phyloP scores from a whole-genome alignment of 2,329 filamentous ascomycete genomes.

The Penicillium freii region DNA sequence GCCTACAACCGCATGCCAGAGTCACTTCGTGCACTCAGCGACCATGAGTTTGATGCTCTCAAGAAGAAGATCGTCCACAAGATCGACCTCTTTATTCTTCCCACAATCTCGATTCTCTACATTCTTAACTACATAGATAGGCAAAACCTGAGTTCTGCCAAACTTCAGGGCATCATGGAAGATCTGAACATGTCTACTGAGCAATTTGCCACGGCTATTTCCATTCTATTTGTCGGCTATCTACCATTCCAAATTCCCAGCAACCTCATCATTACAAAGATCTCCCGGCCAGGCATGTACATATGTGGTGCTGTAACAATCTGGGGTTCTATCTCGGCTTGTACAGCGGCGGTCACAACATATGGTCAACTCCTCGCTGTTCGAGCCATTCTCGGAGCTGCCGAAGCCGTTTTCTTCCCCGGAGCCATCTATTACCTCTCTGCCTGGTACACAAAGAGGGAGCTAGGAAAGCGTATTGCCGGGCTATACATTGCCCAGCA shows the following conservation, averaged over 20 bases:
- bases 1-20: slow-evolving; percentile 26
- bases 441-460: slow-evolving; percentile 42
- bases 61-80: slow-evolving; percentile 30
- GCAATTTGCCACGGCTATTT: slow-evolving; percentile 35
- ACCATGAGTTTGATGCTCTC: slow-evolving; percentile 24
- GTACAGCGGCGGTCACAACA: slow-evolving; percentile 53
- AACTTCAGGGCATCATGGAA: slow-evolving; percentile 42
- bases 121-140: slow-evolving; percentile 46
- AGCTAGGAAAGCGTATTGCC: slow-evolving; percentile 32
- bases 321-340: slow-evolving; percentile 61
- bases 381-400: slow-evolving; percentile 61
- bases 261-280: slow-evolving; percentile 53
- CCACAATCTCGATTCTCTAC: slow-evolving; percentile 39
- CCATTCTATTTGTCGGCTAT: slow-evolving; percentile 30
- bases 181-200: slow-evolving; percentile 40
- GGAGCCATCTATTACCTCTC: slow-evolving; percentile 44
- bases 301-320: slow-evolving; percentile 55
- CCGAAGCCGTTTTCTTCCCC: slow-evolving; percentile 61
- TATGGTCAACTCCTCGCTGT: slow-evolving; percentile 56
- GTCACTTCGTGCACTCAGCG: slow-evolving; percentile 22
- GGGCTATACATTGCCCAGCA: slow-evolving; percentile 31
- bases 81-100: slow-evolving; percentile 32
- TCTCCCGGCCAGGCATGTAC: slow-evolving; percentile 52
- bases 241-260: slow-evolving; percentile 44
- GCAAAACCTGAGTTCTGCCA: slow-evolving; percentile 40